phyloP scores from a whole-genome alignment of 2,329 filamentous ascomycete species.

The Aureobasidium mangrovei region DNA sequence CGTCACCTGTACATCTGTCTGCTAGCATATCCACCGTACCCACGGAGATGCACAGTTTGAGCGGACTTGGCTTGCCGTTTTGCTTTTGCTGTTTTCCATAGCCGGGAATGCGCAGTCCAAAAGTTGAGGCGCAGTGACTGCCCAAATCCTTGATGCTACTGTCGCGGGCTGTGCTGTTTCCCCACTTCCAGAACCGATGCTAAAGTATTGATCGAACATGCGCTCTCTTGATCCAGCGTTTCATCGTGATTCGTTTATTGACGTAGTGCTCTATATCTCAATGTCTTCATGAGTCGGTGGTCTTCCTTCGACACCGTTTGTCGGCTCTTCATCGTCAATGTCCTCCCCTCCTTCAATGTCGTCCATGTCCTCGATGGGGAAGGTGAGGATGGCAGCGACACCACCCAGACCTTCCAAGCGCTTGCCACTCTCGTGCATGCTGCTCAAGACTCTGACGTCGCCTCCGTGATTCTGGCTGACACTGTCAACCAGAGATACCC shows the following conservation, averaged over 20 bases:
- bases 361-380: constrained; percentile 61
- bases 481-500: constrained; percentile 77
- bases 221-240: neutral
- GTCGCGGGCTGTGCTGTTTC: constrained; percentile 4
- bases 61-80: too few relatives aligned
- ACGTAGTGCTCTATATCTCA: constrained; percentile 16
- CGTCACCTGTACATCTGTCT: neutral
- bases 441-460: constrained; percentile 81
- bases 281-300: constrained; percentile 18
- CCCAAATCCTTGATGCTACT: neutral
- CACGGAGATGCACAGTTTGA: too few relatives aligned
- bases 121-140: constrained; percentile 1
- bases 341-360: constrained; percentile 29
- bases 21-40: too few relatives aligned
- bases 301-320: constrained; percentile 19
- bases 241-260: constrained; percentile 9
- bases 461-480: constrained; percentile 76
- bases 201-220: neutral
- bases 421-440: constrained; percentile 87
- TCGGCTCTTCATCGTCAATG: constrained; percentile 16
- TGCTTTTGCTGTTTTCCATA: too few relatives aligned
- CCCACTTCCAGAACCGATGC: neutral
- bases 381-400: constrained; percentile 84
- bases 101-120: too few relatives aligned
- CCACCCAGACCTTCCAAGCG: constrained; percentile 75